Evolutionary conservation across 2,329 filamentous ascomycete genomes (phyloP), one percentile per base, ranked within the genome.

Genomic region (Phialocephala sp.): DNA sequence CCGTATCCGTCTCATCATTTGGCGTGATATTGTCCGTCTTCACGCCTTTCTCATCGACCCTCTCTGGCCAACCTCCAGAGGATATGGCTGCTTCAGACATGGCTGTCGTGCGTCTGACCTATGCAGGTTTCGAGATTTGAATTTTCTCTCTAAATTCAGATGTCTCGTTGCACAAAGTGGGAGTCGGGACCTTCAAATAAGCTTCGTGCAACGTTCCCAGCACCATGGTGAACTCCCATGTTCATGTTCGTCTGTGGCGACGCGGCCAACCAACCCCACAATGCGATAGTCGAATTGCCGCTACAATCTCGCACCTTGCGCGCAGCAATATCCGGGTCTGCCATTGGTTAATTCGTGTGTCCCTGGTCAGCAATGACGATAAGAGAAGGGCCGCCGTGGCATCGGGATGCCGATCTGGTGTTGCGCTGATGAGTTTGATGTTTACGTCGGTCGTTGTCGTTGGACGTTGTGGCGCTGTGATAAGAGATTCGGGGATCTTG

Each of bases 231-330:
- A 27, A n/a, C n/a, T 50, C 45, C 45, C 45, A 24, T 50, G n/a
- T 24, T 50, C n/a, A 43, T 43, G 27, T 32, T 32, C 27, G 6
- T 32, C 4, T 12, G 45, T 32, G 50, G 50, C 50, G 24, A 54
- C 24, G 50, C 50, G 50, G 50, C 24, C 50, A 54, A 54, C 11
- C 14, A 32, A 54, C 24, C 50, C 50, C 50, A 54, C 50, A 54
- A 18, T 24, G 50, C 24, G 50, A 35, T 35, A 54, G 45, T 50
- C 22, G 45, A 50, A 50, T 11, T 24, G 50, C 3, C 50, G 50
- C 18, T 9, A 5, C 14, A 27, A 11, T 15, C 24, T 9, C 20
- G 11, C 22, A 27, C 24, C 11, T 52, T 4, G 22, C 50, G 22
- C 50, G 27, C 24, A 54, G 6, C 27, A 24, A 22, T 22, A 24